phyloP scores from a whole-genome alignment of 2,329 filamentous ascomycete species.

The Colletotrichum sp. region DNA sequence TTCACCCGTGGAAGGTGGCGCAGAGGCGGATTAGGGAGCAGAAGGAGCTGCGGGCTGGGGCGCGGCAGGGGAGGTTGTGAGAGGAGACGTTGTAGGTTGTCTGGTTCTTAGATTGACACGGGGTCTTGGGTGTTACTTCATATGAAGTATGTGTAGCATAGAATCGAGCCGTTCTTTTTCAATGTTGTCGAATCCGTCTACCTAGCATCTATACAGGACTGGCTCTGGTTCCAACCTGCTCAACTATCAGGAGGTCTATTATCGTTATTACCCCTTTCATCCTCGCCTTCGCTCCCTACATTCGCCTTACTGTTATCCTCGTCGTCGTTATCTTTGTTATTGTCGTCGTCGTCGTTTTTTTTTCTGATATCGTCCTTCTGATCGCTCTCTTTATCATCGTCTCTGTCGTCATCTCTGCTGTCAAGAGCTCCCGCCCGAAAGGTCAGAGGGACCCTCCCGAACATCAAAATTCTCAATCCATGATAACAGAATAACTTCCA shows the following conservation, averaged over 20 bases:
- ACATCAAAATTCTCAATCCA: not conserved
- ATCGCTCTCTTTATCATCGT: not conserved
- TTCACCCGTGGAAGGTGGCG: slow-evolving; percentile 22
- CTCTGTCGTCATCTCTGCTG: not conserved
- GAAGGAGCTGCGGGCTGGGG: not conserved
- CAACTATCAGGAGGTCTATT: not conserved
- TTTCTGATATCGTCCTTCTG: too few relatives aligned
- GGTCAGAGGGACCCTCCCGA: fast-evolving
- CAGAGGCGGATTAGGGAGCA: slow-evolving; percentile 20
- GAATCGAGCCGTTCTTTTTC: too few relatives aligned
- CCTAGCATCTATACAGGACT: not conserved
- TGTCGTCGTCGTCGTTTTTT: too few relatives aligned
- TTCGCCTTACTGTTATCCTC: too few relatives aligned
- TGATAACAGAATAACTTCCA: not conserved
- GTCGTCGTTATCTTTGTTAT: too few relatives aligned
- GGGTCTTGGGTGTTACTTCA: not conserved
- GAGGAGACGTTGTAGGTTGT: fast-evolving
- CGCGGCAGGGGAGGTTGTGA: not conserved
- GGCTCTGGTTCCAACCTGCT: not conserved
- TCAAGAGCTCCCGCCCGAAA: not conserved
- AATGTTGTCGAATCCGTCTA: not conserved
- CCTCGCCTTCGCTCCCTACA: too few relatives aligned
- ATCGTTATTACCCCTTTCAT: not conserved
- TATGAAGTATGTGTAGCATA: too few relatives aligned
- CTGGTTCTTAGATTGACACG: not conserved